Percentiles rank a stretch among this genome's conserved stretches.
Evolutionary conservation across 768 basidiomycete species (phyloP).

Genomic region (Rubroboletus satanas): DNA sequence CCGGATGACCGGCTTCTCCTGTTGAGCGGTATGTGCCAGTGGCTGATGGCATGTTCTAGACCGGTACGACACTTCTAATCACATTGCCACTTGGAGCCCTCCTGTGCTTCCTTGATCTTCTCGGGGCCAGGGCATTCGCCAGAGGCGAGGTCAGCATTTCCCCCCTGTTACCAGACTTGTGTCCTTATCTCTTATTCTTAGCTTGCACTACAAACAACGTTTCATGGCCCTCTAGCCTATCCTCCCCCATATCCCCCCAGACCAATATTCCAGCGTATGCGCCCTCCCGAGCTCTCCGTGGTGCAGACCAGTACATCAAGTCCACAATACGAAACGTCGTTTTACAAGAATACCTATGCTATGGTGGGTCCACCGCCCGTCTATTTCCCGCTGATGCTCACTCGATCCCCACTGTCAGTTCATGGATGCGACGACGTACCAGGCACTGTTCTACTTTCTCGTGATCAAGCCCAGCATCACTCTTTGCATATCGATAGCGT

Average conservation of each 20-base stretch:
- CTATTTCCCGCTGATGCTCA: constrained; percentile 5
- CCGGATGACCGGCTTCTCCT: neutral
- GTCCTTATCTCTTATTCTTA: constrained; percentile 26
- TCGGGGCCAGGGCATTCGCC: constrained; percentile 69
- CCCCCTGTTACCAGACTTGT: neutral
- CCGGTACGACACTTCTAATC: constrained; percentile 76
- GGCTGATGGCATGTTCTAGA: constrained; percentile 38
- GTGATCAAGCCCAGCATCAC: constrained; percentile 84
- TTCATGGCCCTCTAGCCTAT: constrained; percentile 65
- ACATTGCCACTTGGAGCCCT: constrained; percentile 74
- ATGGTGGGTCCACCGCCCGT: constrained; percentile 50
- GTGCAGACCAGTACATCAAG: constrained; percentile 42
- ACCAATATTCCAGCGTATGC: constrained; percentile 70
- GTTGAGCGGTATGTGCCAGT: constrained; percentile 11
- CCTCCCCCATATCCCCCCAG: constrained; percentile 61
- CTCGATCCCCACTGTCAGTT: constrained; percentile 44
- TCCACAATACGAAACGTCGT: constrained; percentile 58
- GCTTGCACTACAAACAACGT: constrained; percentile 65
- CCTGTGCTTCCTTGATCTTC: constrained; percentile 70
- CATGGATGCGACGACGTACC: constrained; percentile 77
- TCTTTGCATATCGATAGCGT: constrained; percentile 52
- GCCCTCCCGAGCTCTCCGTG: constrained; percentile 46
- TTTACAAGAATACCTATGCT: constrained; percentile 77
- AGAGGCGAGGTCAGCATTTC: constrained; percentile 55
- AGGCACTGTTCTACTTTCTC: constrained; percentile 84